These are phyloP conservation scores for Paramecium sexaurelia DNA, from an alignment of 73 alveolate species.

Conservation along the genomic window DNA sequence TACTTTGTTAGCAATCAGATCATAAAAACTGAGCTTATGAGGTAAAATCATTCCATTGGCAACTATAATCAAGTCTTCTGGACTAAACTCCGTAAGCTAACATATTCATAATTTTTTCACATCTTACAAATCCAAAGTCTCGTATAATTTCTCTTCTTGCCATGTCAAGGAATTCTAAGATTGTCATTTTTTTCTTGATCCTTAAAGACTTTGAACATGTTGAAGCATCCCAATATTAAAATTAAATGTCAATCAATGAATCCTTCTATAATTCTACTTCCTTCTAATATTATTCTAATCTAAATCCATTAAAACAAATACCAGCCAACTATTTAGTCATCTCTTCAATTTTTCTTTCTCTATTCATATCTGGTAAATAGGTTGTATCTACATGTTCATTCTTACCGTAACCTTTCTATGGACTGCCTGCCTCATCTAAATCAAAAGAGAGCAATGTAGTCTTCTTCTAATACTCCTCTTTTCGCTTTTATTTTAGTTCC, in stretches of 20 bases:
- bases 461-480: constrained; percentile 31
- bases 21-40: constrained; percentile 41
- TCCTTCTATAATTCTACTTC: constrained; percentile 14
- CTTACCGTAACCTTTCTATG: background rate
- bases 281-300: background rate
- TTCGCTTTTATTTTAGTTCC: constrained; percentile 27
- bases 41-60: constrained; percentile 58
- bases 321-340: constrained; percentile 26
- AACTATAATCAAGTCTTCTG: constrained; percentile 48
- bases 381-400: constrained; percentile 28
- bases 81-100: constrained; percentile 41
- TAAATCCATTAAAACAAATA: background rate
- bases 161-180: constrained; percentile 24
- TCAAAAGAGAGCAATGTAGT: constrained; percentile 32
- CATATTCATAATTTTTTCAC: background rate
- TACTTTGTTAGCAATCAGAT: constrained; percentile 3
- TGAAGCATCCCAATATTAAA: constrained; percentile 55
- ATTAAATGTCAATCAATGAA: constrained; percentile 13
- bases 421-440: background rate
- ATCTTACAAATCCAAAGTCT: constrained; percentile 26
- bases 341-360: constrained; percentile 44
- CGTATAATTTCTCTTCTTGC: constrained; percentile 37
- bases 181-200: background rate
- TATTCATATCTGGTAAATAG: constrained; percentile 49
- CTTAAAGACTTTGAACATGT: background rate